phyloP scores from a whole-genome alignment of 2,329 filamentous ascomycete species.

The Aureobasidium sp. region DNA sequence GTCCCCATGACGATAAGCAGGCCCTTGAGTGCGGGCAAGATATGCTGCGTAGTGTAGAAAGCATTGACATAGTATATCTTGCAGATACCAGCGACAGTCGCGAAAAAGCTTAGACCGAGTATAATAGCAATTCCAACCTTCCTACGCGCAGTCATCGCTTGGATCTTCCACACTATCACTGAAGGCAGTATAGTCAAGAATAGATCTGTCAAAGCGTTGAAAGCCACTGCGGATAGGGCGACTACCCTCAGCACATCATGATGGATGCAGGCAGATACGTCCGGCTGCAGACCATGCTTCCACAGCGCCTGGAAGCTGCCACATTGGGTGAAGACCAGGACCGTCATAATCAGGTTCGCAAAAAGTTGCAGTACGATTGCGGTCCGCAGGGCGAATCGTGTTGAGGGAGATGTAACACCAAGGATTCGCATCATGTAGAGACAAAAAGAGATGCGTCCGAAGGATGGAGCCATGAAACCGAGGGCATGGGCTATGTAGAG shows the following conservation, averaged over 20 bases:
- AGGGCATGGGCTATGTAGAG: not conserved
- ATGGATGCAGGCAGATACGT: not conserved
- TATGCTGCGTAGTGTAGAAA: not conserved
- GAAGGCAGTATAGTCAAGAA: not conserved
- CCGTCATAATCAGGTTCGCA: not conserved
- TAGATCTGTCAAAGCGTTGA: not conserved
- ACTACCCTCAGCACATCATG: not conserved
- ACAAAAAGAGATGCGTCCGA: not conserved
- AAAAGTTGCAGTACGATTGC: not conserved
- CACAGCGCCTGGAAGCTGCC: not conserved
- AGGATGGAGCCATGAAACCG: not conserved
- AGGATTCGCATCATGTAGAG: slow-evolving; percentile 8
- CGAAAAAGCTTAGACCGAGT: not conserved
- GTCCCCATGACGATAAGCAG: not conserved
- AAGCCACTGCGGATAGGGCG: not conserved
- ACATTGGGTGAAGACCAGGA: slow-evolving; percentile 1
- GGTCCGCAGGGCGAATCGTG: not conserved
- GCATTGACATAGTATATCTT: not conserved
- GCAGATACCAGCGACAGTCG: not conserved
- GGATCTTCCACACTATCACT: not conserved
- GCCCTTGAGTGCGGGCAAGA: not conserved
- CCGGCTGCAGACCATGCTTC: not conserved
- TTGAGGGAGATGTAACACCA: not conserved
- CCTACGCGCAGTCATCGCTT: not conserved
- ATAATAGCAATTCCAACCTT: not conserved